These are phyloP conservation scores for Penicillium freii DNA, from an alignment of 2,329 filamentous ascomycete genomes.

Conservation along the genomic window DNA sequence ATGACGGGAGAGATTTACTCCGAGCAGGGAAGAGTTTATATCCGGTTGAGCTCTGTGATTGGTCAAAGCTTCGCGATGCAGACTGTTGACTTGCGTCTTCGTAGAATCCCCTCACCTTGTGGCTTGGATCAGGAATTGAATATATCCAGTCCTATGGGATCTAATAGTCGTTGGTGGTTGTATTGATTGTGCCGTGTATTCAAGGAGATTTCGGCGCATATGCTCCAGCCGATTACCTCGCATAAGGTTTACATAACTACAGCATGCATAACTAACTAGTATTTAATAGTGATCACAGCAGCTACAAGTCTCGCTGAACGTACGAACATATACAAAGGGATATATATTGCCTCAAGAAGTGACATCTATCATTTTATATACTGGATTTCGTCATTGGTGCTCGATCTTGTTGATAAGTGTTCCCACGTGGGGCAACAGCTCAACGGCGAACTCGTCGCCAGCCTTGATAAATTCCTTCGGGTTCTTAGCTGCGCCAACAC, in stretches of 20 bases:
- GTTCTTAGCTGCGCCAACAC: constrained; percentile 42
- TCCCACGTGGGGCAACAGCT: constrained; percentile 50
- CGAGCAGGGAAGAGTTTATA: constrained; percentile 20
- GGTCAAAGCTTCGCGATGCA: not conserved
- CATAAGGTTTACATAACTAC: not conserved
- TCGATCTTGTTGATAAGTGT: constrained; percentile 49
- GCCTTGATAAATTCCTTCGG: constrained; percentile 46
- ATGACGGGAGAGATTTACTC: constrained; percentile 15
- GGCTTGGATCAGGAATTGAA: not conserved
- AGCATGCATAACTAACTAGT: not conserved
- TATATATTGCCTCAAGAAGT: not conserved
- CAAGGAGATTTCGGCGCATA: not conserved
- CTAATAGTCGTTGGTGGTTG: too few species aligned
- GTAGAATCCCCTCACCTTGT: not conserved
- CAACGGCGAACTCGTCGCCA: constrained; percentile 50
- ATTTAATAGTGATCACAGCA: too few species aligned
- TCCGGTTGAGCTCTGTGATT: constrained; percentile 12
- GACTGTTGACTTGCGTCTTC: not conserved
- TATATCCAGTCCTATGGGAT: not conserved
- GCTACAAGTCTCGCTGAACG: too few species aligned
- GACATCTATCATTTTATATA: not conserved
- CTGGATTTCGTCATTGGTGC: constrained; percentile 22
- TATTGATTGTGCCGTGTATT: not conserved
- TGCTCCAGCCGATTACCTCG: not conserved
- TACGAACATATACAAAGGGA: not conserved